A percentile compares a stretch with the other conserved stretches of the same genome.
Conservation (phyloP, 2,329 filamentous ascomycete species). For the Microdochium bolleyi region DNA sequence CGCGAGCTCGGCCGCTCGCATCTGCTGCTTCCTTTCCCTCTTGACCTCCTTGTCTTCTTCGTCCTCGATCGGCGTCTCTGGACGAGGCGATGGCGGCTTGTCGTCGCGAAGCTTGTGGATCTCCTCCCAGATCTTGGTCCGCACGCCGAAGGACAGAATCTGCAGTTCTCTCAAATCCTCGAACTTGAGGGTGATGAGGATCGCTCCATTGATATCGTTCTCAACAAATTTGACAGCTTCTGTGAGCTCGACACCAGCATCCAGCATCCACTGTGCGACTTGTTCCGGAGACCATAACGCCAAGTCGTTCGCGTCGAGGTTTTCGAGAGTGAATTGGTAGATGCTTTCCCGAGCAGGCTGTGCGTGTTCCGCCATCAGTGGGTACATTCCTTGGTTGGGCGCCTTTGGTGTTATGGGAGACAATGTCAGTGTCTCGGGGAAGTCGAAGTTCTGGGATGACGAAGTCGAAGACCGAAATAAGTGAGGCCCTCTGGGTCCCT, state of each 20-base stretch:
- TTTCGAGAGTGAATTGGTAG: constrained; percentile 48
- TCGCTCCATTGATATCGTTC: constrained; percentile 86
- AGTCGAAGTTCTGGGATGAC: constrained; percentile 40
- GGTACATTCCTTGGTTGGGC: constrained; percentile 24
- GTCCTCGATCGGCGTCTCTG: constrained; percentile 55
- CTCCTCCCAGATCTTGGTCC: constrained; percentile 73
- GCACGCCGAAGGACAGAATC: constrained; percentile 73
- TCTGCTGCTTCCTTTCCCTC: constrained; percentile 33
- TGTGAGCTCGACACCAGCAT: constrained; percentile 68
- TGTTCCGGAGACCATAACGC: constrained; percentile 65
- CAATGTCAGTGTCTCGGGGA: constrained; percentile 53
- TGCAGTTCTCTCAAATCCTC: constrained; percentile 78
- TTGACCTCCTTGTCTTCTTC: constrained; percentile 41
- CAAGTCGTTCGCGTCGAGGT: constrained; percentile 52
- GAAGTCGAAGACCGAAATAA: constrained; percentile 67
- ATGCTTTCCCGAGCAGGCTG: constrained; percentile 30
- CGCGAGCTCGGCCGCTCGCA: constrained; percentile 14
- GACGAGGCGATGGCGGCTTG: constrained; percentile 39
- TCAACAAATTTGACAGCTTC: constrained; percentile 79
- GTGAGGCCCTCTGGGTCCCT: constrained; percentile 80
- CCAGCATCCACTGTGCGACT: constrained; percentile 80
- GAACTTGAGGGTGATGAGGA: constrained; percentile 85
- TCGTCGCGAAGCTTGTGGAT: constrained; percentile 61
- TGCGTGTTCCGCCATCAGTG: constrained; percentile 27
- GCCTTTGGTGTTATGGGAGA: constrained; percentile 67